phyloP scores from a whole-genome alignment of 352 stramenopile genomes.

The Phytophthora cryptogea region DNA sequence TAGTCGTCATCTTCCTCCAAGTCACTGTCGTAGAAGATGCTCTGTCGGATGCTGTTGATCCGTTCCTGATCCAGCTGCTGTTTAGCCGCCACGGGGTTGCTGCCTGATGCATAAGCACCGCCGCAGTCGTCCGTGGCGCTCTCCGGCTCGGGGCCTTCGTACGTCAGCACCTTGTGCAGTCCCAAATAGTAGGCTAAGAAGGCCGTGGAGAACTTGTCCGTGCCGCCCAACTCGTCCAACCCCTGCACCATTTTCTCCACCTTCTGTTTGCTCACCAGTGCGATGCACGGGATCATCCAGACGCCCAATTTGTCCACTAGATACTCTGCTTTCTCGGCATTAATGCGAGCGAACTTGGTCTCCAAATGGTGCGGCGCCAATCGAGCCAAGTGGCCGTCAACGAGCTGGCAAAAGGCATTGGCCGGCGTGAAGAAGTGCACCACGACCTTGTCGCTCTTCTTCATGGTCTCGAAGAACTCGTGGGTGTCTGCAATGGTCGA shows the following conservation, averaged over 20 bases:
- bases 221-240: constrained; percentile 95
- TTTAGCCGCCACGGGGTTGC: constrained; percentile 35
- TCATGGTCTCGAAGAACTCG: constrained; percentile 96
- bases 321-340: constrained; percentile 96
- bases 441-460: constrained; percentile 90
- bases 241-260: constrained; percentile 96
- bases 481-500: constrained; percentile 90
- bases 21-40: constrained; percentile 87
- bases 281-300: constrained; percentile 96
- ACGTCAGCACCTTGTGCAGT: constrained; percentile 95
- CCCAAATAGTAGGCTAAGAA: constrained; percentile 93
- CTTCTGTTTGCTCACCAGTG: constrained; percentile 95
- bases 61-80: constrained; percentile 51
- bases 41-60: constrained; percentile 80
- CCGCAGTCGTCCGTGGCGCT: constrained; percentile 66
- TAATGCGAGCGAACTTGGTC: constrained; percentile 95
- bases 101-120: constrained; percentile 49
- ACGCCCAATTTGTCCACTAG: constrained; percentile 96
- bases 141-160: constrained; percentile 91
- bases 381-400: constrained; percentile 93
- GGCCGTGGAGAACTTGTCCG: constrained; percentile 92
- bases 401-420: constrained; percentile 92
- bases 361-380: constrained; percentile 93
- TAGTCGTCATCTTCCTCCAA: constrained; percentile 77
- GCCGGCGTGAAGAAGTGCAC: constrained; percentile 96